Evolutionary conservation across 495 filamentous ascomycete genomes (phyloP), one percentile per base, ranked within the genome.

Genomic region (Achaetomiella virescens): DNA sequence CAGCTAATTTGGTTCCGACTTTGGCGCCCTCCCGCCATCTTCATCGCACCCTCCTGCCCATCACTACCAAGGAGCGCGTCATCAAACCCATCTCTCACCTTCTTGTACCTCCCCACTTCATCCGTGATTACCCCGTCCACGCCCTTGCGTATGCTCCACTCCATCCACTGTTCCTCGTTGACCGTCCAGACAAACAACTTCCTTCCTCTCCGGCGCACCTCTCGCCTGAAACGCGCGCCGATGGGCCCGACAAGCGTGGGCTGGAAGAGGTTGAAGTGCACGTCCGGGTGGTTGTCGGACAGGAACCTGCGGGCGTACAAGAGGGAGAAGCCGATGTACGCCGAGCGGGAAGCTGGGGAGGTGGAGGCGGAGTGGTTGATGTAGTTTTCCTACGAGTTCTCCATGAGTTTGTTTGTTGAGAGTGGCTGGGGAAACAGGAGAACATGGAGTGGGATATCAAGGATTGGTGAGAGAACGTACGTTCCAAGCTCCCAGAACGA

Each of bases 181-280:
- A 95, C 88, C 0, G 92, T 96, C 91, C 91, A 97, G 1, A 81
- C 73, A 62, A 82, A 87, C 8, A 96, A 69, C 12, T 77, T 75
- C 18, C 86, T 79, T 17, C 74, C 72, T 6, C 73, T 68, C 50
- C 69, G 66, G 41, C 75, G 75, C 9, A 78, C 78, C 20, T 88
- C 81, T 2, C 77, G 75, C 12, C 89, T 52, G 71, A 96, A 93
- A 2, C 67, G 68, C 9, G 70, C 56, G 1, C 90, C 88, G 48
- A 70, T 58, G 0, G 85, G 85, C 0, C 84, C 80, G 46, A 89
- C 78, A 41, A 96, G 75, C 31, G 80, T 66, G 37, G 76, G 71
- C 53, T 85, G 81, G 24, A 88, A 66, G 63, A 95, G 77, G 72
- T 92, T 95, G 74, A 95, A 89, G 48, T 79, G 77, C 9, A 91